Evolutionary conservation across 1,284 basidiomycete species (phyloP), one percentile per base, ranked within the genome.

Genomic region (Leccinum fuscescens): DNA sequence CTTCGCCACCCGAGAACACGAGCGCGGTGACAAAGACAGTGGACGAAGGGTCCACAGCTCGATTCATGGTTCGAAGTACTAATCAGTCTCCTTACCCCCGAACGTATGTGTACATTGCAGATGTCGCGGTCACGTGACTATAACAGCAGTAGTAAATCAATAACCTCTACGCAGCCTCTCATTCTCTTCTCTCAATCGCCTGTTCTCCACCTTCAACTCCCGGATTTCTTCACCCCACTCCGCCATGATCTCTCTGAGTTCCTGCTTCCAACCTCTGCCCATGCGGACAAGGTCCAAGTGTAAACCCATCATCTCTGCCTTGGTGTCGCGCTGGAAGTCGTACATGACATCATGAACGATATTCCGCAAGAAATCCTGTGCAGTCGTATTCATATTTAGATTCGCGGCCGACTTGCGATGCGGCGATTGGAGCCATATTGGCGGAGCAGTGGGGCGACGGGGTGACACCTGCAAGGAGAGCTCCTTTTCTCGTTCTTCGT

Each of bases 231-330:
- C 82, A 1, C 78, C 79, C 73, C 82, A 82, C 68, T 85, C 83
- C 50, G 82, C 82, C 80, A 89, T 83, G 62, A 82, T 66, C 51
- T 78, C 78, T 58, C 82, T 77, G 71, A 90, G 75, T 71, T 90
- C 89, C 52, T 69, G 69, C 64, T 78, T 74, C 80, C 79, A 82
- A 22, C 81, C 80, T 37, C 85, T 75, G 1, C 87, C 86, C 83
- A 90, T 86, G 58, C 82, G 77, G 31, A 91, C 76, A 58, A 91
- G 67, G 68, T 91, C 89, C 63, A 91, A 67, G 71, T 91, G 89
- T 61, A 91, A 71, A 5, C 86, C 86, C 67, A 82, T 79, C 80
- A 90, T 83, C 76, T 89, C 86, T 29, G 81, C 77, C 66, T 81
- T 81, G 31, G 83, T 84, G 72, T 90, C 87, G 64, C 80, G 78